Conservation (phyloP, 208 protist genomes). For the Leishmania tropica region DNA sequence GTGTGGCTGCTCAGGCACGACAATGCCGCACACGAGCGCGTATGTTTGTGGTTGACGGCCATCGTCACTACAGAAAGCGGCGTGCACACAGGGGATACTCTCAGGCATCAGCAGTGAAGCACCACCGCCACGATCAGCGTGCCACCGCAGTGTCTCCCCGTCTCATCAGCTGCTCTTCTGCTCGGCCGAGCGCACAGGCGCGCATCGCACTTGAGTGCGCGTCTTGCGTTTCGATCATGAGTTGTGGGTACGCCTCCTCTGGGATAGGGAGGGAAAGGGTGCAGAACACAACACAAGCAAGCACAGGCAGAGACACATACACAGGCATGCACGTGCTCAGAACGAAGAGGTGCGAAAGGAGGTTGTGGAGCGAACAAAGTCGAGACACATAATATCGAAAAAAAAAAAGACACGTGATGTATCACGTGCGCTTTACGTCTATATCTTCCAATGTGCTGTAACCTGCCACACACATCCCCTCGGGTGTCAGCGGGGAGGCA, state of each 20-base stretch:
- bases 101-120: background rate
- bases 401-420: background rate
- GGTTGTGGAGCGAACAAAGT: background rate
- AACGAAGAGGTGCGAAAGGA: background rate
- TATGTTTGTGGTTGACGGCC: background rate
- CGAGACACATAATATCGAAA: background rate
- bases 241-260: background rate
- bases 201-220: background rate
- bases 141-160: background rate
- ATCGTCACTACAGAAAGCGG: background rate
- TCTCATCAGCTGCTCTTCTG: background rate
- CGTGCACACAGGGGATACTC: background rate
- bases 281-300: background rate
- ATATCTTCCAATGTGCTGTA: background rate
- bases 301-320: background rate
- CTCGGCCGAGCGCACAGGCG: background rate
- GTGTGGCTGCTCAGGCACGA: background rate
- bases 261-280: background rate
- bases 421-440: background rate
- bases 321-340: background rate
- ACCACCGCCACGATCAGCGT: background rate
- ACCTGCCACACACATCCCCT: background rate
- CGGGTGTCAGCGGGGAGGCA: background rate
- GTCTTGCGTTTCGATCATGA: background rate
- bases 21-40: background rate